These are phyloP conservation scores for Kodamaea anthophila DNA, from an alignment of 1,139 yeast species.

Conservation along the genomic window DNA sequence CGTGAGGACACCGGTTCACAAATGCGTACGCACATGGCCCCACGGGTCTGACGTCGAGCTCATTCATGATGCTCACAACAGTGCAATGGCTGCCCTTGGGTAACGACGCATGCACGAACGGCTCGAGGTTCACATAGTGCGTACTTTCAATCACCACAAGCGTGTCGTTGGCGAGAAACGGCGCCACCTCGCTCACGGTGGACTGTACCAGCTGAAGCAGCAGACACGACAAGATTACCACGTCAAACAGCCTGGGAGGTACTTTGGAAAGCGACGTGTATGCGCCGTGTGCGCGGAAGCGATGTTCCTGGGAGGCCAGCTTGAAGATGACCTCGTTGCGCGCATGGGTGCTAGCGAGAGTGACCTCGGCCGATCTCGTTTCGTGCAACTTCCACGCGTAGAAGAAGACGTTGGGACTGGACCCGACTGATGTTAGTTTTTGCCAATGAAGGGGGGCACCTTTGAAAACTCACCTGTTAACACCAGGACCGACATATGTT, in stretches of 20 bases:
- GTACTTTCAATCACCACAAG: conserved; percentile 60
- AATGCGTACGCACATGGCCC: conserved; percentile 12
- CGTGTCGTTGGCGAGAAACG: conserved; percentile 30
- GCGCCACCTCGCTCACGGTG: conserved; percentile 21
- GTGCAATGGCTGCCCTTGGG: conserved; percentile 27
- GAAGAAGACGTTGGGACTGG: conserved; percentile 44
- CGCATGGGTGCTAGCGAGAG: conserved; percentile 22
- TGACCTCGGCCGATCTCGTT: conserved; percentile 31
- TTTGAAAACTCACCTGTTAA: conserved; percentile 2
- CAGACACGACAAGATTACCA: conserved; percentile 29
- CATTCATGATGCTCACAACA: conserved; percentile 58
- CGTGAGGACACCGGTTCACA: conserved; percentile 27
- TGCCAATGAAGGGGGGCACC: not conserved
- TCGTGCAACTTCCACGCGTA: conserved; percentile 45
- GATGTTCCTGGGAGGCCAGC: conserved; percentile 6
- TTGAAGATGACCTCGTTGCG: conserved; percentile 6
- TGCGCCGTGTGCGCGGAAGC: conserved; percentile 20
- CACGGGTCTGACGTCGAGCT: conserved; percentile 50
- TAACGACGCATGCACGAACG: conserved; percentile 45
- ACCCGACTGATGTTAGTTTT: conserved; percentile 25
- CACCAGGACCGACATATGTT: conserved; percentile 4
- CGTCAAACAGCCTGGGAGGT: conserved; percentile 18
- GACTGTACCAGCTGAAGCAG: conserved; percentile 41
- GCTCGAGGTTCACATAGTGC: conserved; percentile 66
- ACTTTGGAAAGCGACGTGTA: conserved; percentile 15